These are phyloP conservation scores for Retiboletus flavoniger DNA, from an alignment of 1,284 basidiomycete genomes.

Conservation along the genomic window DNA sequence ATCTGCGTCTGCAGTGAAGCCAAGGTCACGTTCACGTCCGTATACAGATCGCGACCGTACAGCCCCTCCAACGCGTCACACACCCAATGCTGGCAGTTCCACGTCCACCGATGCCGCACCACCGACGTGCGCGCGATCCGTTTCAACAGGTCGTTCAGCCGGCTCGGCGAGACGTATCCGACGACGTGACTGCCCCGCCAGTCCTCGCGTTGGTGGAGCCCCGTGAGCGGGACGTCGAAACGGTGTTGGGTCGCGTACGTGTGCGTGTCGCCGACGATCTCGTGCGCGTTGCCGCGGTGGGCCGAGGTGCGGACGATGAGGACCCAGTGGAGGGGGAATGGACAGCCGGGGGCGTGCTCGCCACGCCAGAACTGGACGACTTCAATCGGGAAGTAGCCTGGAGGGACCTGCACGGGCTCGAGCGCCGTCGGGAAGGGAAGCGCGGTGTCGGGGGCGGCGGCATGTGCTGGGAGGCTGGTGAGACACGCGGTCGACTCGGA, in stretches of 20 bases:
- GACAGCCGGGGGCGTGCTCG: slow-evolving; percentile 4
- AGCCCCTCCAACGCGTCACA: slow-evolving; percentile 15
- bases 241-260: slow-evolving; percentile 21
- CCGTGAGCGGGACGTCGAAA: slow-evolving; percentile 11
- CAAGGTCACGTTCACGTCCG: background rate
- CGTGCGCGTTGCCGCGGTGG: slow-evolving; percentile 26
- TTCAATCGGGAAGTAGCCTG: slow-evolving; percentile 23
- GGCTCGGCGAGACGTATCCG: slow-evolving; percentile 18
- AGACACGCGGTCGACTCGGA: background rate
- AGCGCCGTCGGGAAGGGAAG: slow-evolving; percentile 10
- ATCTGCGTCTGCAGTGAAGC: background rate
- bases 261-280: slow-evolving; percentile 30
- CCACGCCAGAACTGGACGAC: slow-evolving; percentile 34
- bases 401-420: slow-evolving; percentile 21
- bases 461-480: background rate
- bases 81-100: slow-evolving; percentile 24
- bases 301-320: slow-evolving; percentile 25
- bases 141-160: slow-evolving; percentile 11
- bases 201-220: background rate
- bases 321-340: slow-evolving; percentile 30
- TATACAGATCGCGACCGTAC: background rate
- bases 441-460: background rate
- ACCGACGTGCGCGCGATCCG: slow-evolving; percentile 16
- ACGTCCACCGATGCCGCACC: slow-evolving; percentile 3
- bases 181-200: slow-evolving; percentile 22